Conservation (phyloP, 2,329 filamentous ascomycete species). For the Zarea fungicola region DNA sequence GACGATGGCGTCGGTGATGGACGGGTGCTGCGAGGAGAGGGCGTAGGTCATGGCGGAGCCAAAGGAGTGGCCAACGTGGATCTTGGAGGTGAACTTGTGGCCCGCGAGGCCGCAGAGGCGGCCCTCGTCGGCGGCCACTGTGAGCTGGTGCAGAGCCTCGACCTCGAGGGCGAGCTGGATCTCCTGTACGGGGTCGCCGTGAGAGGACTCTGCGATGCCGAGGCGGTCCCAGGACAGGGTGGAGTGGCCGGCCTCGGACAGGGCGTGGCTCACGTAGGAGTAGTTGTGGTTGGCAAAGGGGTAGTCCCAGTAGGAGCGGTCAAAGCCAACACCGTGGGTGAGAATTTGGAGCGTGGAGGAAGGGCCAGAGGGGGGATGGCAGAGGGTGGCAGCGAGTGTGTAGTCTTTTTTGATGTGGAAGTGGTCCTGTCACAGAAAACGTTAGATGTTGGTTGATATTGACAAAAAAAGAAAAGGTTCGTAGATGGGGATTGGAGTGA, state of each 20-base stretch:
- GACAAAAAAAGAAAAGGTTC: too few species aligned
- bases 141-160: slow-evolving; percentile 51
- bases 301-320: slow-evolving; percentile 56
- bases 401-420: slow-evolving; percentile 46
- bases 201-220: slow-evolving; percentile 53
- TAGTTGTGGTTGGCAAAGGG: slow-evolving; percentile 55
- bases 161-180: slow-evolving; percentile 55
- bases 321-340: slow-evolving; percentile 38
- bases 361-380: slow-evolving; percentile 45
- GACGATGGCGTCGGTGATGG: slow-evolving; percentile 51
- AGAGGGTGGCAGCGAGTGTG: slow-evolving; percentile 56
- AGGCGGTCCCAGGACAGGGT: slow-evolving; percentile 59
- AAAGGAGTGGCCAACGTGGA: slow-evolving; percentile 61
- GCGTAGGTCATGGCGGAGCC: slow-evolving; percentile 54
- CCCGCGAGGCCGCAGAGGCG: slow-evolving; percentile 35
- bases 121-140: slow-evolving; percentile 41
- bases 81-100: slow-evolving; percentile 35
- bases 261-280: slow-evolving; percentile 53
- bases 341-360: slow-evolving; percentile 33
- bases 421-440: slow-evolving; percentile 31
- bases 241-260: slow-evolving; percentile 52
- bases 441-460: too few species aligned
- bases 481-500: background rate
- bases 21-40: slow-evolving; percentile 46
- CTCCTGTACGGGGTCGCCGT: slow-evolving; percentile 53